Evolutionary conservation across 148 eudicot genomes (phyloP).

Genomic region (Amaranthus cruentus): DNA sequence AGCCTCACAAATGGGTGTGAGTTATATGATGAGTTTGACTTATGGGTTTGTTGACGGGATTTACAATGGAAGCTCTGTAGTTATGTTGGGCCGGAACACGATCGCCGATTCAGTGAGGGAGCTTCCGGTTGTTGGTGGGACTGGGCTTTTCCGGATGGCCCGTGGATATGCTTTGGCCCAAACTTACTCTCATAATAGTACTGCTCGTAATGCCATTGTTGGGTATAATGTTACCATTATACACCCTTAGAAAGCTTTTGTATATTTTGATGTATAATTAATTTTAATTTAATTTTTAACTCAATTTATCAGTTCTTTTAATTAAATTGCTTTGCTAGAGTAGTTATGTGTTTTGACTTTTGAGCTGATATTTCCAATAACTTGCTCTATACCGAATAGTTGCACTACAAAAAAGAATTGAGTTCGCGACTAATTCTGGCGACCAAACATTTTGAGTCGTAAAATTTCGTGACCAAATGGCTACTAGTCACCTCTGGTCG

Average conservation of each 20-base stretch:
- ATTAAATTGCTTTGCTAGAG: no score
- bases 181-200: slow-evolving; percentile 21
- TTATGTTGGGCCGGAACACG: slow-evolving; percentile 30
- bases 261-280: background rate
- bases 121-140: slow-evolving; percentile 46
- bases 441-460: no score
- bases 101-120: slow-evolving; percentile 23
- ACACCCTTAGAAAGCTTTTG: slow-evolving; percentile 19
- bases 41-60: slow-evolving; percentile 31
- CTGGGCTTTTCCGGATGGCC: slow-evolving; percentile 42
- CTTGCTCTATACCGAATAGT: no score
- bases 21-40: slow-evolving; percentile 25
- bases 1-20: slow-evolving; percentile 9
- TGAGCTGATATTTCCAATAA: no score
- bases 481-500: no score
- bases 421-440: no score
- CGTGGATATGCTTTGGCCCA: slow-evolving; percentile 31
- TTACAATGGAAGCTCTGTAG: slow-evolving; percentile 43
- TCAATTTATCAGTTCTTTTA: no score
- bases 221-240: slow-evolving; percentile 36
- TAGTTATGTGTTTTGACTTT: no score
- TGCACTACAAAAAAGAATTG: no score
- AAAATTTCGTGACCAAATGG: no score
- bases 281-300: background rate
- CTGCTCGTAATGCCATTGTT: slow-evolving; percentile 34